phyloP scores from a whole-genome alignment of 768 basidiomycete species.

The Serendipita indica region DNA sequence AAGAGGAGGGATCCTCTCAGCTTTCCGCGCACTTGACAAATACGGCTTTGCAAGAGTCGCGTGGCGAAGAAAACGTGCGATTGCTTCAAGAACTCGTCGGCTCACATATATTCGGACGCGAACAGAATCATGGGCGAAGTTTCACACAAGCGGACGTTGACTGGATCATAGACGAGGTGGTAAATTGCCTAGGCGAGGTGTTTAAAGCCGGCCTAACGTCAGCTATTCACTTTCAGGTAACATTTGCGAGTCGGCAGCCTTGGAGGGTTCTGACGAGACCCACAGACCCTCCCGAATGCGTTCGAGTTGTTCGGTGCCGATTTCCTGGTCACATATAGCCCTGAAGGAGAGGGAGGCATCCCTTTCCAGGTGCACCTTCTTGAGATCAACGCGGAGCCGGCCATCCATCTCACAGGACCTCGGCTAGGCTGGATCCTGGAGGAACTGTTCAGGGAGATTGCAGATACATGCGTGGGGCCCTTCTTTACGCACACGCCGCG shows the following conservation, averaged over 20 bases:
- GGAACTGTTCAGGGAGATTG: conserved; percentile 62
- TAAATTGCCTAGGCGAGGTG: conserved; percentile 54
- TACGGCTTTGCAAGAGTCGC: conserved; percentile 64
- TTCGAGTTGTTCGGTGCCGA: conserved; percentile 96
- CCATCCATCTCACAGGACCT: conserved; percentile 83
- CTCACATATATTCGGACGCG: conserved; percentile 33
- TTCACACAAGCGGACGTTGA: conserved; percentile 19
- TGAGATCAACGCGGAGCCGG: conserved; percentile 91
- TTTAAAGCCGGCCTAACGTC: conserved; percentile 75
- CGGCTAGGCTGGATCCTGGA: conserved; percentile 67
- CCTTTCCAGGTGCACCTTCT: conserved; percentile 54
- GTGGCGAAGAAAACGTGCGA: conserved; percentile 54
- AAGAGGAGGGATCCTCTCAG: conserved; percentile 26
- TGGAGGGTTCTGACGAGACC: neutral
- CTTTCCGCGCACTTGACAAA: conserved; percentile 79
- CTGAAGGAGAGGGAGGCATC: conserved; percentile 14
- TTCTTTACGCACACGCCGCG: conserved; percentile 34
- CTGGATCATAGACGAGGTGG: conserved; percentile 45
- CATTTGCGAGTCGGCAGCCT: conserved; percentile 13
- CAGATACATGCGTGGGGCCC: conserved; percentile 51
- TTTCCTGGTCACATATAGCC: conserved; percentile 45
- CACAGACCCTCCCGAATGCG: conserved; percentile 70
- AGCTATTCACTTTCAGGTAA: conserved; percentile 73
- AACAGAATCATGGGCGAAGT: conserved; percentile 12
- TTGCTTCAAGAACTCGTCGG: conserved; percentile 70